phyloP scores from a whole-genome alignment of 139 green algal species.

The Chlorella sp. region DNA sequence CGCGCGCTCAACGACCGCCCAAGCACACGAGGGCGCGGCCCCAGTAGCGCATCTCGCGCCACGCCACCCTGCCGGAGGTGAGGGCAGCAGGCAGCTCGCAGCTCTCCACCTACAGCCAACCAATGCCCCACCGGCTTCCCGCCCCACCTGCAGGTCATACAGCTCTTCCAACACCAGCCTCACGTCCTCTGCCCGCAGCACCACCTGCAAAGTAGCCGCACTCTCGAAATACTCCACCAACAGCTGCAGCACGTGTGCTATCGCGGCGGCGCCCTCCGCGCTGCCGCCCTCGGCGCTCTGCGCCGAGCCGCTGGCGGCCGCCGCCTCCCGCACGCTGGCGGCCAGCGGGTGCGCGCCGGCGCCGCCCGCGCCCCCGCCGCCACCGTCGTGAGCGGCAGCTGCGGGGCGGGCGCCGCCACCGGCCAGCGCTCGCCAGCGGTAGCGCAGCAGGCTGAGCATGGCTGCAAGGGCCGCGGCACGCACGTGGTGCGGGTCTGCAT shows the following conservation, averaged over 20 bases:
- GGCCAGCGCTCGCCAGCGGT: conserved; percentile 16
- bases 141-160: conserved; percentile 28
- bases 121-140: too few species aligned
- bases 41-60: too few species aligned
- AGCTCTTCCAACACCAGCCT: conserved; percentile 37
- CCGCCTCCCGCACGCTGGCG: not conserved
- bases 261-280: not conserved
- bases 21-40: too few species aligned
- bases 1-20: too few species aligned
- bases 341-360: not conserved
- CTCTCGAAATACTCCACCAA: conserved; percentile 11
- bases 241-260: conserved; percentile 11
- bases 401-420: not conserved
- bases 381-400: not conserved
- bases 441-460: conserved; percentile 27
- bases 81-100: too few species aligned
- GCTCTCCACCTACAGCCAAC: not conserved
- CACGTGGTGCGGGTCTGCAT: conserved; percentile 18
- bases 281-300: not conserved
- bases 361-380: not conserved
- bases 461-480: conserved; percentile 1
- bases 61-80: too few species aligned
- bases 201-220: not conserved
- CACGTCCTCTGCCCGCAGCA: conserved; percentile 27
- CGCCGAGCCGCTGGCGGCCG: not conserved